These are phyloP conservation scores for Angomonas ambiguus DNA, from an alignment of 208 protist genomes.

Conservation along the genomic window DNA sequence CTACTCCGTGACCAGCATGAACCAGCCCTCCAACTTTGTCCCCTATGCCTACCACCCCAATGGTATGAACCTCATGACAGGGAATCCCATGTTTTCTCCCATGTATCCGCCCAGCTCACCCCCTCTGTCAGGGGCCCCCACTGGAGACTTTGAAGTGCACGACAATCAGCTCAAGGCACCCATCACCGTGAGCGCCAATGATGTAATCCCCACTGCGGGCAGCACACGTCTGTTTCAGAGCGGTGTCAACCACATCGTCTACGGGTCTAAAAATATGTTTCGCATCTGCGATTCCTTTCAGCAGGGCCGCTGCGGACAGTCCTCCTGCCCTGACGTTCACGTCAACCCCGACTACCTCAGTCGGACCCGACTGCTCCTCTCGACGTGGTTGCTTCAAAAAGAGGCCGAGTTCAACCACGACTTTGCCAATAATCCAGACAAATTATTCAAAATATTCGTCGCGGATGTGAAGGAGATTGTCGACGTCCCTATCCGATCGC, in stretches of 20 bases:
- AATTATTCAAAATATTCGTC: slow-evolving; percentile 69
- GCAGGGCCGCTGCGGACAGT: slow-evolving; percentile 39
- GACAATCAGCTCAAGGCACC: slow-evolving; percentile 70
- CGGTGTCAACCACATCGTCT: slow-evolving; percentile 24
- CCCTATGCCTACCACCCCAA: not conserved
- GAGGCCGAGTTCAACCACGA: slow-evolving; percentile 64
- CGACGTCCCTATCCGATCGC: slow-evolving; percentile 49
- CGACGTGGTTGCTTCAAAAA: slow-evolving; percentile 42
- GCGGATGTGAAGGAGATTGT: slow-evolving; percentile 80
- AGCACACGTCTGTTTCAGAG: slow-evolving; percentile 53
- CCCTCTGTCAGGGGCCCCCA: not conserved
- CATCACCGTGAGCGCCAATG: slow-evolving; percentile 35
- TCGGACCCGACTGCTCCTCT: slow-evolving; percentile 44
- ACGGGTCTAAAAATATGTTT: slow-evolving; percentile 32
- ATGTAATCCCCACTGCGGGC: slow-evolving; percentile 44
- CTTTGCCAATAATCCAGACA: slow-evolving; percentile 21
- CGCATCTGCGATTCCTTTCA: slow-evolving; percentile 66
- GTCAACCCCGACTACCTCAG: slow-evolving; percentile 50
- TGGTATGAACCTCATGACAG: not conserved
- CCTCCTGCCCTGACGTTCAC: slow-evolving; percentile 59
- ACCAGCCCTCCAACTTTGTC: not conserved
- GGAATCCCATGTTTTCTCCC: not conserved
- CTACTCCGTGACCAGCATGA: not conserved
- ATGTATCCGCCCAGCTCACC: not conserved
- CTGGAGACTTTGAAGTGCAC: slow-evolving; percentile 54